These are phyloP conservation scores for Trichoderma endophyticum DNA, from an alignment of 2,329 filamentous ascomycete genomes.

Conservation along the genomic window DNA sequence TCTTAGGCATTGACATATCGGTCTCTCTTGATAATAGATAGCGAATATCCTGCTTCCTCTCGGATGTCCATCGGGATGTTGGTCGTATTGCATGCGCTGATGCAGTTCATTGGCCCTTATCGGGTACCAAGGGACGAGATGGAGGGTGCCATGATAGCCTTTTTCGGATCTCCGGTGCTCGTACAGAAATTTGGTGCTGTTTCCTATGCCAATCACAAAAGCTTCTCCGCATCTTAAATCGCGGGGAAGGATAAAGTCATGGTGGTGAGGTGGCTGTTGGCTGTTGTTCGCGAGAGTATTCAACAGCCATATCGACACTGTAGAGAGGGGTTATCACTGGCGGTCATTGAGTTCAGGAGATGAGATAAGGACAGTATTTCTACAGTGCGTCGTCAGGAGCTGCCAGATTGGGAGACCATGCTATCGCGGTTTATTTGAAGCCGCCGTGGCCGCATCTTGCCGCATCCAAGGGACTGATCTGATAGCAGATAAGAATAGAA, in stretches of 20 bases:
- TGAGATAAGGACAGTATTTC: constrained; percentile 1
- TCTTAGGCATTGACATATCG: not conserved
- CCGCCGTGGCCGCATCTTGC: constrained; percentile 9
- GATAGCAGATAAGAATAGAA: constrained; percentile 11
- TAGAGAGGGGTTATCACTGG: not conserved
- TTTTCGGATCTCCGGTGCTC: not conserved
- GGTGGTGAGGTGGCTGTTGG: constrained; percentile 8
- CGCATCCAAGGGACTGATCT: not conserved
- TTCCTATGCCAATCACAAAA: not conserved
- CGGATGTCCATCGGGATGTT: constrained; percentile 8
- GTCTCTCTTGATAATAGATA: not conserved
- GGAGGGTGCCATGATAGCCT: not conserved
- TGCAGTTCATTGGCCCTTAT: not conserved
- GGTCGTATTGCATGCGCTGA: not conserved
- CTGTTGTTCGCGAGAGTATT: not conserved
- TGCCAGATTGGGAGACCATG: constrained; percentile 1
- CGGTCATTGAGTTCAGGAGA: rapidly evolving
- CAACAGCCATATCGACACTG: not conserved
- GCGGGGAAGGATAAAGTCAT: constrained; percentile 11
- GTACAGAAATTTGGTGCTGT: not conserved
- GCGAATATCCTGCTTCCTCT: not conserved
- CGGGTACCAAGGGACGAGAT: not conserved
- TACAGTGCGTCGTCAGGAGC: not conserved
- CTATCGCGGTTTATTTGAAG: not conserved
- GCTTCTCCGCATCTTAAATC: constrained; percentile 14